Evolutionary conservation across 2,329 filamentous ascomycete species (phyloP), one percentile per base, ranked within the genome.

Genomic region (Colletotrichum tabaci): DNA sequence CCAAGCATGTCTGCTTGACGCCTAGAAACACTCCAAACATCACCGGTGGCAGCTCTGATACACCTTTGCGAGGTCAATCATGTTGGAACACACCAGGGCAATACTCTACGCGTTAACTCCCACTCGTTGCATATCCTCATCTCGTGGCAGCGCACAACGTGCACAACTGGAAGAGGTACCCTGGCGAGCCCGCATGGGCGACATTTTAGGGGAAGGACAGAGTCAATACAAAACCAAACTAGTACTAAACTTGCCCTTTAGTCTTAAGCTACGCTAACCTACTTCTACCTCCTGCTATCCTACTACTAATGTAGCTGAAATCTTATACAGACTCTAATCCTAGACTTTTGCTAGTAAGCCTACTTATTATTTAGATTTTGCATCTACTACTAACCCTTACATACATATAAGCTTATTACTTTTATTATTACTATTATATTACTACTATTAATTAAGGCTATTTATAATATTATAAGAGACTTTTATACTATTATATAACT

Each of bases 91-190:
- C 52, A 15, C 70, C 49, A 12, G 26, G 16, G 47, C 23, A 49
- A 49, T 61, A 66, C 60, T 60, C 8, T 57, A 9, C 42, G 55
- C 44, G 53, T 42, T 66, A 71, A 72, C 60, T 53, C 62, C 70
- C 61, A 61, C 66, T 42, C 35, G 44, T 61, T 65, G 55, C 66
- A 72, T 55, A 56, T 72, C 66, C 50, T 46, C 61, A 40, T 70
- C 55, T 61, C 13, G 35, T n/a, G 18, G 57, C 46, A 57, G 30
- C 47, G 23, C 61, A 64, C 26, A 21, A 50, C 30, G 26, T 69
- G 58, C 58, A 67, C 65, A 57, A 53, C 2, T 67, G 38, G 12
- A 47, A 38, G 23, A 57, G 30, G 44, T 58, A 52, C 53, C 50
- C 16, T 23, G 44, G 18, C 47, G 53, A 35, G 30, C 8, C 30